These are phyloP conservation scores for Aspergillus luchuensis DNA, from an alignment of 2,329 filamentous ascomycete genomes.

Conservation along the genomic window DNA sequence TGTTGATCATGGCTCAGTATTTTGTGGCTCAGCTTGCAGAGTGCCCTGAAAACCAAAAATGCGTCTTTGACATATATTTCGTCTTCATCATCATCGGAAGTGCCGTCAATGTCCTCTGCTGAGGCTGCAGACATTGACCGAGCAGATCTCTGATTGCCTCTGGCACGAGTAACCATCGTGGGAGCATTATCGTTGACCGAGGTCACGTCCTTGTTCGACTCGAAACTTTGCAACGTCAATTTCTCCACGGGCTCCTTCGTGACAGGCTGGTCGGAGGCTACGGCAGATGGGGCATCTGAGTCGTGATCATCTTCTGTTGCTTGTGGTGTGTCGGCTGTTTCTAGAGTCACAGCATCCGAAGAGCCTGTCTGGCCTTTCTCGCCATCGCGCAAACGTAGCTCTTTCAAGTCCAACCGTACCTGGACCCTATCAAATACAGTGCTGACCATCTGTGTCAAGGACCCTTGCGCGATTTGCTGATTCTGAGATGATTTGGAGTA, in stretches of 20 bases:
- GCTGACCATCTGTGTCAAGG: constrained; percentile 96
- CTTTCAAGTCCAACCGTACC: constrained; percentile 80
- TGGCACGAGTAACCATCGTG: constrained; percentile 65
- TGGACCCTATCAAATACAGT: constrained; percentile 97
- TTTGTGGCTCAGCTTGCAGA: constrained; percentile 97
- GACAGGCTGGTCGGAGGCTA: constrained; percentile 45
- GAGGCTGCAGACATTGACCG: constrained; percentile 42
- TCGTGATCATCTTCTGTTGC: constrained; percentile 53
- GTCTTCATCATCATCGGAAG: constrained; percentile 70
- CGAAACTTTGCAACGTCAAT: constrained; percentile 69
- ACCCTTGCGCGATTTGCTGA: constrained; percentile 95
- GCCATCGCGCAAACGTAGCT: constrained; percentile 62
- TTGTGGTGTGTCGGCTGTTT: constrained; percentile 43
- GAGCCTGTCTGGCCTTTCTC: constrained; percentile 37
- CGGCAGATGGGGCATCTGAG: constrained; percentile 40
- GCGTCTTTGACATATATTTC: constrained; percentile 97
- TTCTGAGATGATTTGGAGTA: constrained; percentile 92
- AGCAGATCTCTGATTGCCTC: constrained; percentile 49
- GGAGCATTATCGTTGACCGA: constrained; percentile 67
- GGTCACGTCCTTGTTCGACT: constrained; percentile 68
- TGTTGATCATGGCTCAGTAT: constrained; percentile 85
- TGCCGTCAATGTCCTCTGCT: constrained; percentile 43
- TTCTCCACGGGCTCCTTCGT: constrained; percentile 59
- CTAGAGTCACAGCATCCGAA: constrained; percentile 41
- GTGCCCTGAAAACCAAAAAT: constrained; percentile 93